These are phyloP conservation scores for Hypomyces perniciosus DNA, from an alignment of 2,329 filamentous ascomycete genomes.

Conservation along the genomic window DNA sequence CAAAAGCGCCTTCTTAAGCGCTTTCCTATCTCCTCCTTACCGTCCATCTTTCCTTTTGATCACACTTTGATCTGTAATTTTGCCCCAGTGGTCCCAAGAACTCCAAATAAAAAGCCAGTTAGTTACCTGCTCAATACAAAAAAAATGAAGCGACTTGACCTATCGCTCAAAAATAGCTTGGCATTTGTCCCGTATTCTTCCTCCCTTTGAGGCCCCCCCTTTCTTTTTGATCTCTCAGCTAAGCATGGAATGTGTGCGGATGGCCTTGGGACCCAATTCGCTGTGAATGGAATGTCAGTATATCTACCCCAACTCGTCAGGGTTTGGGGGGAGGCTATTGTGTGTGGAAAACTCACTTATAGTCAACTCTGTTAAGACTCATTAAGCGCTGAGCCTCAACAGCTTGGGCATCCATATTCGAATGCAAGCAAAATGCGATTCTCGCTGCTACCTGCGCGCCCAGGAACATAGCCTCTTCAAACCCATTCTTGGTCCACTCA, in stretches of 20 bases:
- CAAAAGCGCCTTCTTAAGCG: too few relatives aligned
- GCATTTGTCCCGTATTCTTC: slow-evolving; percentile 2
- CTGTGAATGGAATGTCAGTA: slow-evolving; percentile 25
- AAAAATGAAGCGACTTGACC: background rate
- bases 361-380: slow-evolving; percentile 53
- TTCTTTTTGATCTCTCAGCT: slow-evolving; percentile 22
- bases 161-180: background rate
- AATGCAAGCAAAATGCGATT: slow-evolving; percentile 52
- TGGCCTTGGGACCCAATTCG: slow-evolving; percentile 49
- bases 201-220: background rate
- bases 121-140: background rate
- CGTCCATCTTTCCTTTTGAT: too few relatives aligned
- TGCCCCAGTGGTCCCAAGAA: too few relatives aligned
- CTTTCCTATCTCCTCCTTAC: too few relatives aligned
- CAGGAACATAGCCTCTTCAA: slow-evolving; percentile 80
- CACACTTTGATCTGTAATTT: too few relatives aligned
- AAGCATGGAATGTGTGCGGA: slow-evolving; percentile 49
- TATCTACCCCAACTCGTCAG: background rate
- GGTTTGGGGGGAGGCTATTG: background rate
- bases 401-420: slow-evolving; percentile 47
- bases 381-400: slow-evolving; percentile 49
- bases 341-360: slow-evolving; percentile 45
- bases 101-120: background rate
- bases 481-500: slow-evolving; percentile 78
- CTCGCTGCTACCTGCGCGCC: slow-evolving; percentile 78